Base-by-base conservation (phyloP, 768 basidiomycete genomes). In the Phylloporus arenicola region DNA sequence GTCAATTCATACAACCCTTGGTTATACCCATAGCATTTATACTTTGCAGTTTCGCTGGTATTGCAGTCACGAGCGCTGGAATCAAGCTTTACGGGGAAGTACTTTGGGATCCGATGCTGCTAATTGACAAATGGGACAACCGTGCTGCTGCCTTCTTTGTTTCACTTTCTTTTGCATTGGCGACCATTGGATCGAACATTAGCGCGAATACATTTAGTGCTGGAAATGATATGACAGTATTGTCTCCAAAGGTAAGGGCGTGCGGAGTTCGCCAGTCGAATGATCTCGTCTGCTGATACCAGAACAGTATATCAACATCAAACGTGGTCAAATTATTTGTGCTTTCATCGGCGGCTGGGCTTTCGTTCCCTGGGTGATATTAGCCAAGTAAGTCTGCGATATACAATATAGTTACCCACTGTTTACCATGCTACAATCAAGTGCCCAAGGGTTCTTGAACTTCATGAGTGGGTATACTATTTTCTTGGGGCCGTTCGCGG, bases 381-480 rank as follows among this genome's bases (percentile, higher is more conserved):
- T 93, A 30, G 74, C 75, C 4, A 74, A 70, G 66, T 65, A 43
- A 43, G 62, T 47, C 29, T n/a, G 17, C 19, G 6, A 4, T 2
- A 30, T 20, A 8, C 19, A 42, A 19, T 22, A 12, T 39, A 5
- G 7, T 19, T 37, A 24, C 20, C 4, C 6, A 11, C 16, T 4
- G 9, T 14, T 27, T 22, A n/a, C 33, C 19, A 14, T 17, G 29
- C 25, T 12, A 20, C 16, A 14, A n/a, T 16, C 4, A 14, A 68
- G 64, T 41, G 88, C 86, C 0, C 73, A 81, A 27, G 81, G 82
- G 0, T 91, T 91, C 70, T 63, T 91, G 57, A 72, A 76, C 24
- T 91, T 92, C 69, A 88, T 92, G 84, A 78, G 76, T 17, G 88
- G 87, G 4, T 93, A 92, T 62, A 86, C 88, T 0, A 81, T 93